Percentiles rank a stretch among this genome's conserved stretches.
phyloP scores from a whole-genome alignment of 208 protist species.

The Leishmania turanica region DNA sequence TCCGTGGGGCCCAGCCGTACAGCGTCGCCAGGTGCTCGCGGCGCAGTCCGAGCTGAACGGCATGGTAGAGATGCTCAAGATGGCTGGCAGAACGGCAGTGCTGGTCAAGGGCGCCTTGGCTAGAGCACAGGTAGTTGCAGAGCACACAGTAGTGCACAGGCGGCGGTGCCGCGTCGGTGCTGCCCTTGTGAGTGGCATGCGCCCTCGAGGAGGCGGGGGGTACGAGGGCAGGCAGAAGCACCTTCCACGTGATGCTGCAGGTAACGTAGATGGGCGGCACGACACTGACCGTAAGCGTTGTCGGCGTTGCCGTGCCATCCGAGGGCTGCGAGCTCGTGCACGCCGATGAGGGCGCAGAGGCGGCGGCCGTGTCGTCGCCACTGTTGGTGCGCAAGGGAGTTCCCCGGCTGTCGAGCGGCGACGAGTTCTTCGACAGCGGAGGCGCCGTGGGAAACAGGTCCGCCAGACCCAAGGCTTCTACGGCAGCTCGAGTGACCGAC shows the following conservation, averaged over 20 bases:
- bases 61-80: constrained; percentile 50
- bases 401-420: background rate
- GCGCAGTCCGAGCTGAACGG: constrained; percentile 39
- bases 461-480: constrained; percentile 33
- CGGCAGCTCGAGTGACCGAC: constrained; percentile 32
- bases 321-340: background rate
- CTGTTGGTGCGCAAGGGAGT: background rate
- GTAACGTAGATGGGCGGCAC: constrained; percentile 50
- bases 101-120: constrained; percentile 10
- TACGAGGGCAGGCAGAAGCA: constrained; percentile 35
- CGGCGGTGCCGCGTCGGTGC: background rate
- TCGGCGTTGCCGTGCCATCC: background rate
- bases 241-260: constrained; percentile 61
- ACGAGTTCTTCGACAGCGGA: background rate
- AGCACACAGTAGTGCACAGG: constrained; percentile 48
- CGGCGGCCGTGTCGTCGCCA: background rate
- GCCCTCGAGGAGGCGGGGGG: constrained; percentile 3
- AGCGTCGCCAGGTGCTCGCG: constrained; percentile 8
- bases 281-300: constrained; percentile 38
- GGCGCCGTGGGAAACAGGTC: constrained; percentile 46
- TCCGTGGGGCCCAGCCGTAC: constrained; percentile 13
- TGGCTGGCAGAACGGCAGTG: constrained; percentile 55
- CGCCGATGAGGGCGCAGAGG: background rate
- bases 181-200: background rate
- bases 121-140: constrained; percentile 46